phyloP scores from a whole-genome alignment of 768 basidiomycete genomes.

The Boletus speciosus region DNA sequence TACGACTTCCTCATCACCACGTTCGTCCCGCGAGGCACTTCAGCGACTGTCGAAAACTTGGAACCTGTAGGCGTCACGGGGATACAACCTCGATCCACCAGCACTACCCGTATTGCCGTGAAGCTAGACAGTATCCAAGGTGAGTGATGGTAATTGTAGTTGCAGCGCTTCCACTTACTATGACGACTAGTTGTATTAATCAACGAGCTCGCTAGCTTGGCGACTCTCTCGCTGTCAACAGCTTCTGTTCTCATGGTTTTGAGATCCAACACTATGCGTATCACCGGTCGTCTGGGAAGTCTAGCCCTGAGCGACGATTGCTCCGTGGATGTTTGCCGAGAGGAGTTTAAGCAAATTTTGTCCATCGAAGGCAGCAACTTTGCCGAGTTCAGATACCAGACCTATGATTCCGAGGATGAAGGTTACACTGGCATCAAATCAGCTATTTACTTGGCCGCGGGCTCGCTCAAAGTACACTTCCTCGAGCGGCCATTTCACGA shows the following conservation, averaged over 20 bases:
- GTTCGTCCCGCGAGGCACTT: constrained; percentile 57
- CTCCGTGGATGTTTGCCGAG: constrained; percentile 43
- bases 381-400: constrained; percentile 92
- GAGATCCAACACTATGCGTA: constrained; percentile 64
- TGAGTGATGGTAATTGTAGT: constrained; percentile 30
- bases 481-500: constrained; percentile 88
- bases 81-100: constrained; percentile 22
- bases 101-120: constrained; percentile 77
- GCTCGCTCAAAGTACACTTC: constrained; percentile 86
- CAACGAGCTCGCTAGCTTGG: constrained; percentile 65
- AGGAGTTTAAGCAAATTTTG: constrained; percentile 79
- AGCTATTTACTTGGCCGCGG: constrained; percentile 75
- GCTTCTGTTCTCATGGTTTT: constrained; percentile 82
- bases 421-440: constrained; percentile 80
- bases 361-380: constrained; percentile 94
- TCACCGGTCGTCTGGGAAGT: constrained; percentile 80
- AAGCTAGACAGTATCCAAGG: constrained; percentile 84
- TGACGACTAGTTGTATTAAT: constrained; percentile 63
- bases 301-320: constrained; percentile 79
- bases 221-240: constrained; percentile 86
- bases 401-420: constrained; percentile 71
- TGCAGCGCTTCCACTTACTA: constrained; percentile 9
- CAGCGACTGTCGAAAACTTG: constrained; percentile 4
- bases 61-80: constrained; percentile 5
- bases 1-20: constrained; percentile 99